Evolutionary conservation across 106 monocot genomes (phyloP).

Genomic region (Allium cepa): DNA sequence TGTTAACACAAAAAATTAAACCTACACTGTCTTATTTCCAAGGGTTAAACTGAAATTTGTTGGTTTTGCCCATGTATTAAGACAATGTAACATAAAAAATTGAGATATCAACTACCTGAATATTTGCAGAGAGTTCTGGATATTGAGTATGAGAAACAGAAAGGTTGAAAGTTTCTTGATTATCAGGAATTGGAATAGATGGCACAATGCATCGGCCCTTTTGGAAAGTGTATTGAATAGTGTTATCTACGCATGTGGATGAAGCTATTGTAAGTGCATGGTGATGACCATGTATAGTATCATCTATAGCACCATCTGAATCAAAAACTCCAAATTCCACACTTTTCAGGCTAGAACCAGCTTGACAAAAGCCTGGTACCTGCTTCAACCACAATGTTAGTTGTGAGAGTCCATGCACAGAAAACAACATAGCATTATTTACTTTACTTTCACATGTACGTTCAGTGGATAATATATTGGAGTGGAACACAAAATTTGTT

Average conservation of each 20-base stretch:
- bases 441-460: too few species aligned
- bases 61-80: too few species aligned
- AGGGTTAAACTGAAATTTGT: too few species aligned
- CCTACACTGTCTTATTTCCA: too few species aligned
- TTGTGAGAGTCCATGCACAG: background rate
- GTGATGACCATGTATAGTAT: conserved; percentile 16
- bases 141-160: conserved; percentile 13
- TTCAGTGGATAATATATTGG: too few species aligned
- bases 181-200: conserved; percentile 11
- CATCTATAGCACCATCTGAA: conserved; percentile 24
- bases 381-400: background rate
- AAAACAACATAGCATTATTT: background rate
- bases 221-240: conserved; percentile 19
- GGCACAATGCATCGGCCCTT: conserved; percentile 22
- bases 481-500: too few species aligned
- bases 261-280: conserved; percentile 22
- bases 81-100: background rate
- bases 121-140: conserved; percentile 11
- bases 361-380: conserved; percentile 13
- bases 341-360: conserved; percentile 12
- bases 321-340: conserved; percentile 26
- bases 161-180: conserved; percentile 7
- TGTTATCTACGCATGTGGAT: conserved; percentile 1
- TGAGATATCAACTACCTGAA: conserved; percentile 12
- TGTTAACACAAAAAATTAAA: too few species aligned